Conservation (phyloP, 306 rosid species). For the Rubus idaeus region DNA sequence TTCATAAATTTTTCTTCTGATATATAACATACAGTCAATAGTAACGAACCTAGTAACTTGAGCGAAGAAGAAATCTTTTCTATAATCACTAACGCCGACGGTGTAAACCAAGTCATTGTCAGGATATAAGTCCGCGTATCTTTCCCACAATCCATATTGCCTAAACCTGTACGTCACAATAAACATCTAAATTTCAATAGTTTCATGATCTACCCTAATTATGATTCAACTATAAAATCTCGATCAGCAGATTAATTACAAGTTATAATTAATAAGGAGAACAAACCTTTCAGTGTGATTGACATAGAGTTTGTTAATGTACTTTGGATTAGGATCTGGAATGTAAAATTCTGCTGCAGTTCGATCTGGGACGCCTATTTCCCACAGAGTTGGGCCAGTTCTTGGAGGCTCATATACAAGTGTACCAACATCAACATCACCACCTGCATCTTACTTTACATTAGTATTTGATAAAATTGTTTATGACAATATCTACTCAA, state of each 20-base stretch:
- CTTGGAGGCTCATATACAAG: slow-evolving; percentile 70
- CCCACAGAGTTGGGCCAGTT: slow-evolving; percentile 83
- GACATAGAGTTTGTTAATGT: slow-evolving; percentile 67
- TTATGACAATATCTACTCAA: not conserved
- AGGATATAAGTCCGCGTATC: slow-evolving; percentile 43
- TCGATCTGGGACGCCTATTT: slow-evolving; percentile 80
- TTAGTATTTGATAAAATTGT: not conserved
- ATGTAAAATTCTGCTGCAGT: slow-evolving; percentile 70
- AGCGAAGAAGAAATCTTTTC: slow-evolving; percentile 45
- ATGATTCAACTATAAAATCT: not conserved
- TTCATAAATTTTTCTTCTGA: not conserved
- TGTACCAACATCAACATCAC: slow-evolving; percentile 45
- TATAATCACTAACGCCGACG: slow-evolving; percentile 30
- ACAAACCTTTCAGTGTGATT: slow-evolving; percentile 65
- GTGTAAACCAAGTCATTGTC: slow-evolving; percentile 39
- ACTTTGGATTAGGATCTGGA: slow-evolving; percentile 69
- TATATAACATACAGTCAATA: not conserved
- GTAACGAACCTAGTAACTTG: slow-evolving; percentile 40
- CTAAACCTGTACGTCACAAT: slow-evolving; percentile 29
- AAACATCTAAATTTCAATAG: not conserved
- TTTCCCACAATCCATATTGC: slow-evolving; percentile 54
- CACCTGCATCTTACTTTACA: slow-evolving; percentile 28
- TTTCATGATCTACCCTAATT: not conserved
- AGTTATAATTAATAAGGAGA: too few relatives aligned
- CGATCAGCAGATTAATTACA: not conserved